Percentiles rank a stretch among this genome's conserved stretches.
Conservation (phyloP, 345 rosid species). For the Pelargonium nanum region DNA sequence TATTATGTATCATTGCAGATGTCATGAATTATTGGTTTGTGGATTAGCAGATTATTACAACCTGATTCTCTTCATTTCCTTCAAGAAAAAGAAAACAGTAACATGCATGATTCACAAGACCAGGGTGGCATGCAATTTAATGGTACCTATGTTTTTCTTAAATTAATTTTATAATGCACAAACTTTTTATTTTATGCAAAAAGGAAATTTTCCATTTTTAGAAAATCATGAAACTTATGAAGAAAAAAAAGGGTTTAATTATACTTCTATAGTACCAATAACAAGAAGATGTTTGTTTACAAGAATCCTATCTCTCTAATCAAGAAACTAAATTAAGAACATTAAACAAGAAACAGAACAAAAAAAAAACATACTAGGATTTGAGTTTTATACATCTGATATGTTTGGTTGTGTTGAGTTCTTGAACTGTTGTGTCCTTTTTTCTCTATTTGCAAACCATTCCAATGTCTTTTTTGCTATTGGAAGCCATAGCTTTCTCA, state of each 20-base stretch:
- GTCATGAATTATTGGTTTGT: background rate
- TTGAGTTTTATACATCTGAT: background rate
- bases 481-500: conserved; percentile 16
- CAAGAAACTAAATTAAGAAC: background rate
- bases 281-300: too few relatives aligned
- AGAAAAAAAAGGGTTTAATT: too few relatives aligned
- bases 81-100: background rate
- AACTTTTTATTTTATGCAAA: background rate
- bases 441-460: conserved; percentile 17
- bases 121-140: conserved; percentile 13
- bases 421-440: background rate
- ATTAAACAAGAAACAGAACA: background rate
- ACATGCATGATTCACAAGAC: conserved; percentile 14
- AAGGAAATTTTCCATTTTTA: too few relatives aligned
- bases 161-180: background rate
- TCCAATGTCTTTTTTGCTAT: conserved; percentile 16
- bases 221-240: too few relatives aligned
- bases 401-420: background rate
- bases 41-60: background rate
- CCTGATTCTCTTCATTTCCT: conserved; percentile 10
- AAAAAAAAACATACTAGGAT: background rate
- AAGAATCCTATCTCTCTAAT: background rate
- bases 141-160: background rate
- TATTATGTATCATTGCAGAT: background rate
- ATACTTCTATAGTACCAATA: too few relatives aligned